Base-by-base conservation (phyloP, 345 rosid species). In the Eucalyptus marginata region DNA sequence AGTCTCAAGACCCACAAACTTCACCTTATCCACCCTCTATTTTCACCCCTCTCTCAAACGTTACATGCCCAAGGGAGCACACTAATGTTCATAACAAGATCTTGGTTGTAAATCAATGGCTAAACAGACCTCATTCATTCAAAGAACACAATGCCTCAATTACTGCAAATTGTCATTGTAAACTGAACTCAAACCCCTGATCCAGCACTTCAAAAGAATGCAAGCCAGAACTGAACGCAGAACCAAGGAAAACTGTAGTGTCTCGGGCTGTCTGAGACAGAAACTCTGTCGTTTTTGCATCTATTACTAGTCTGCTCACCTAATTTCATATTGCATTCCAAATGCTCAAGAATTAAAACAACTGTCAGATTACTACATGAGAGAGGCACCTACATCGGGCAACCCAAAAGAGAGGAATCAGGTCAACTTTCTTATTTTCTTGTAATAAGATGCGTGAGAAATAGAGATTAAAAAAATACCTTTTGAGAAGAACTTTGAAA, bases 401-500 rank as follows among this genome's bases (percentile, higher is more conserved):
- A 76, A 76, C 83, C 47, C 25, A 36, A 43, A 76, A 76, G 24
- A 76, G 27, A 76, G 27, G 83, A 76, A 31, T 31, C 79, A 36
- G 27, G 83, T 20, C 47, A 76, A 20, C 46, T 76, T 36, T 76
- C 46, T 10, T 76, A 76, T 40, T 76, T 76, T 71, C 46, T 76
- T 36, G 47, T 18, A 36, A 76, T 76, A 36, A 76, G 83, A 76
- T 76, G 83, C 3, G 49, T 36, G 64, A 86, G 43, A 51, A 13
- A 86, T 40, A 54, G 59, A 86, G 46, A 86, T 24, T 15, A 51
- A 20, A 31, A 47, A 50, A 93, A 87, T 92, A 97, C 99, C 99
- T 94, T 96, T 86, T 91, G 96, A 91, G 99, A 94, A 93, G 95
- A 90, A 86, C 91, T 94, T 92, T 96, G 98, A 92, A 95, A 97